These are phyloP conservation scores for Pestalotiopsis fici DNA, from an alignment of 2,329 filamentous ascomycete species.

Conservation along the genomic window DNA sequence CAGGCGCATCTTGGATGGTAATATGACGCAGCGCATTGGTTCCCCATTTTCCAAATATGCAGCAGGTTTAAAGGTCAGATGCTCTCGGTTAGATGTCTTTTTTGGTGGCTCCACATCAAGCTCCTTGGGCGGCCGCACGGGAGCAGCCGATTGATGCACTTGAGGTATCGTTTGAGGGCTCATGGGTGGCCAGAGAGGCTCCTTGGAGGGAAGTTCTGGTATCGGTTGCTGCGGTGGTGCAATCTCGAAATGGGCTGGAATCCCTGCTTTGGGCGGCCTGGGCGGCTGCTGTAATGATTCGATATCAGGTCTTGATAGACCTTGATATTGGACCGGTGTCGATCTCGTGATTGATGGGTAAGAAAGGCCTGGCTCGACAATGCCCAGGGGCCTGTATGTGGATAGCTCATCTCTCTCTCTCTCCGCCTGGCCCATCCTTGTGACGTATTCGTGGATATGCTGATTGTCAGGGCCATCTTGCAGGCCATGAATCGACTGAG, in stretches of 20 bases:
- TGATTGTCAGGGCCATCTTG: constrained; percentile 34
- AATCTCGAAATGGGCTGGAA: background rate
- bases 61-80: constrained; percentile 79
- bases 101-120: constrained; percentile 22
- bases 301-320: constrained; percentile 16
- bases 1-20: constrained; percentile 73
- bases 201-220: constrained; percentile 32
- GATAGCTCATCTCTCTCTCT: constrained; percentile 18
- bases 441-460: constrained; percentile 25
- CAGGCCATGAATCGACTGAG: constrained; percentile 51
- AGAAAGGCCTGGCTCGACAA: constrained; percentile 38
- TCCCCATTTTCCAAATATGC: constrained; percentile 89
- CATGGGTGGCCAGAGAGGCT: constrained; percentile 19
- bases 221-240: constrained; percentile 12
- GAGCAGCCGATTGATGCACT: constrained; percentile 17
- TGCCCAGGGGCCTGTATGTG: constrained; percentile 9
- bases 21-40: constrained; percentile 83
- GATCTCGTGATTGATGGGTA: constrained; percentile 61
- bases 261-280: constrained; percentile 35
- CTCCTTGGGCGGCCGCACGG: constrained; percentile 31
- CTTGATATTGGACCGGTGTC: constrained; percentile 44
- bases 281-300: constrained; percentile 30
- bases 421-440: constrained; percentile 15
- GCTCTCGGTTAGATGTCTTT: constrained; percentile 45
- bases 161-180: constrained; percentile 14